Conservation (phyloP, 1,284 basidiomycete genomes). For the Ustilago lituana region DNA sequence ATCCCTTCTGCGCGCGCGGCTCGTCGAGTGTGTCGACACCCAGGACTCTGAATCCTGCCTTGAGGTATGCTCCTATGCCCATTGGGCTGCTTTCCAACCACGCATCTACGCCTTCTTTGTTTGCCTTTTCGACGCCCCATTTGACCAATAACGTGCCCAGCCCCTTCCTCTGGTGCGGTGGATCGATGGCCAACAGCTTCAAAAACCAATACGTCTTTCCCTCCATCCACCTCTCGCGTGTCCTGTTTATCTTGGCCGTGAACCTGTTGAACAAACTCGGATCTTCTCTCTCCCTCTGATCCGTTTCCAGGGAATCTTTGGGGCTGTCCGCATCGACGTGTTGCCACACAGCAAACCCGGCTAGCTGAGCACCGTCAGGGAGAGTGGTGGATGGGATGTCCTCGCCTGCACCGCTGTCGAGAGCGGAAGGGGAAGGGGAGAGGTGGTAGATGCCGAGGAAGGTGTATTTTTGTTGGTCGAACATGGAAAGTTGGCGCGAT, state of each 20-base stretch:
- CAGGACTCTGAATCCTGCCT: conserved; percentile 22
- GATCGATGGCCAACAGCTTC: conserved; percentile 26
- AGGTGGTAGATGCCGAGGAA: conserved; percentile 5
- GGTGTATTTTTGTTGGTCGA: neutral
- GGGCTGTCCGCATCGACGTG: neutral
- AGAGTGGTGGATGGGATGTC: neutral
- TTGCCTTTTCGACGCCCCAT: conserved; percentile 11
- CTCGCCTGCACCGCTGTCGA: neutral
- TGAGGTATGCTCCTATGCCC: conserved; percentile 23
- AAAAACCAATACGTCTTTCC: conserved; percentile 20
- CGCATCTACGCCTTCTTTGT: conserved; percentile 1
- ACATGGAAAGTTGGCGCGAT: neutral
- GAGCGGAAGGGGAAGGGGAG: neutral
- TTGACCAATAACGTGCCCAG: conserved; percentile 10
- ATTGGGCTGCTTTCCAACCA: conserved; percentile 33
- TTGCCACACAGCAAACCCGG: conserved; percentile 12
- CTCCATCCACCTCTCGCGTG: conserved; percentile 8
- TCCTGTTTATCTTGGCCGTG: conserved; percentile 17
- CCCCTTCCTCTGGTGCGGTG: conserved; percentile 15
- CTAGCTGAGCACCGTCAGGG: neutral
- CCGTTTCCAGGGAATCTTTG: neutral
- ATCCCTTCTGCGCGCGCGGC: conserved; percentile 4
- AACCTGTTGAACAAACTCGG: conserved; percentile 18
- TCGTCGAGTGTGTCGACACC: conserved; percentile 15
- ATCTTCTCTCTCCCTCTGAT: neutral